A percentile compares a stretch with the other conserved stretches of the same genome.
These are phyloP conservation scores for Gynostemma pentaphyllum DNA, from an alignment of 306 rosid genomes.

Conservation along the genomic window DNA sequence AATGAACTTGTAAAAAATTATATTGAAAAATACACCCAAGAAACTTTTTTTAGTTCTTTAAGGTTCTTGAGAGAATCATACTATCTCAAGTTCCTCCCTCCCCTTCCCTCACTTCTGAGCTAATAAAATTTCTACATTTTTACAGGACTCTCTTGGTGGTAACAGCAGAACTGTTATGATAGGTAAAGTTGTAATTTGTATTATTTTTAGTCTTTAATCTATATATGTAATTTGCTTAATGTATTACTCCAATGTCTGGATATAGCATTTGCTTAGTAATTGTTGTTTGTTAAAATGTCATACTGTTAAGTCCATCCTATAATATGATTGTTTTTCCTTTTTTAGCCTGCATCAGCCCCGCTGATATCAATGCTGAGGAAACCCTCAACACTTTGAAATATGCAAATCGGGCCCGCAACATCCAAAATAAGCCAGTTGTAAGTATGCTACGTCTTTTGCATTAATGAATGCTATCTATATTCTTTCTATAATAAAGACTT, in stretches of 20 bases:
- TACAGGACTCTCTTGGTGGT: slow-evolving; percentile 99
- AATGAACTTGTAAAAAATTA: neutral
- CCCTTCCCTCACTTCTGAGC: neutral
- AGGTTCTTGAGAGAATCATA: neutral
- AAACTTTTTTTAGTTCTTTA: neutral
- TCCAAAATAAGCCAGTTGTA: slow-evolving; percentile 93
- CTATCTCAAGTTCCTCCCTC: neutral
- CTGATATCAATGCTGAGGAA: slow-evolving; percentile 98
- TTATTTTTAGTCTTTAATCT: neutral
- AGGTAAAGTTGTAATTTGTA: slow-evolving; percentile 31
- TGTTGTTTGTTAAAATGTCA: neutral
- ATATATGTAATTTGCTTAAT: neutral
- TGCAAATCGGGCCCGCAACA: slow-evolving; percentile 98
- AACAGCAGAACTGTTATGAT: slow-evolving; percentile 99
- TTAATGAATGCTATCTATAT: neutral
- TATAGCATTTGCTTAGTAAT: neutral
- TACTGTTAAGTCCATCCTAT: neutral
- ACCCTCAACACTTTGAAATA: slow-evolving; percentile 97
- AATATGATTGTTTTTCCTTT: slow-evolving; percentile 12
- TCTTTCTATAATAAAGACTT: slow-evolving; percentile 7
- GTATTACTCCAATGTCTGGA: neutral
- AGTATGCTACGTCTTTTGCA: slow-evolving; percentile 23
- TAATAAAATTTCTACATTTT: slow-evolving; percentile 16
- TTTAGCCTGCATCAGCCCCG: slow-evolving; percentile 98
- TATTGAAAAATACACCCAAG: neutral